A percentile compares a stretch with the other conserved stretches of the same genome.
These are phyloP conservation scores for Tuber calosporum DNA, from an alignment of 495 filamentous ascomycete species.

Conservation along the genomic window DNA sequence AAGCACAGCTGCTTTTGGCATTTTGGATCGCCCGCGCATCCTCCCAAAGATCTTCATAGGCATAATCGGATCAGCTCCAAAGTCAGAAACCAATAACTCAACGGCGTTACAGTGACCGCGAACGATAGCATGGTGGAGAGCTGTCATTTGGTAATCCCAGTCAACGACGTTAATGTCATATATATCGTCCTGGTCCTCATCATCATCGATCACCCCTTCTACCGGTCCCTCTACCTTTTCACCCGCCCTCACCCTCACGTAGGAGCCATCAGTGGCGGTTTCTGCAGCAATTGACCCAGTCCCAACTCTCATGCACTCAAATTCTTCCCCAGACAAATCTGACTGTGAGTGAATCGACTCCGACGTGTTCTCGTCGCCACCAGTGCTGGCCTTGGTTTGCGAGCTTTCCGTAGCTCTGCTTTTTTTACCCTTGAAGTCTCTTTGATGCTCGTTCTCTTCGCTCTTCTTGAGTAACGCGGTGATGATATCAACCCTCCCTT, in stretches of 20 bases:
- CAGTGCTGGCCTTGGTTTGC: slow-evolving; percentile 5
- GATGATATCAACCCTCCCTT: slow-evolving; percentile 62
- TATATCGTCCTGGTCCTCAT: slow-evolving; percentile 62
- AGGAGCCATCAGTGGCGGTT: slow-evolving; percentile 38
- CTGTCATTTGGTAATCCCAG: slow-evolving; percentile 59
- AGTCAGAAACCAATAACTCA: slow-evolving; percentile 60
- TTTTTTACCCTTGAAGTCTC: slow-evolving; percentile 52
- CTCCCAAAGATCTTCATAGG: slow-evolving; percentile 55
- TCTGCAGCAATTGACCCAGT: slow-evolving; percentile 30
- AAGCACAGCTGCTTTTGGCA: slow-evolving; percentile 53
- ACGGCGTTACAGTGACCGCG: slow-evolving; percentile 61
- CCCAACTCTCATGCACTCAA: slow-evolving; percentile 28
- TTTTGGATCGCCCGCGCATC: slow-evolving; percentile 43
- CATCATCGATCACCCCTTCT: slow-evolving; percentile 46
- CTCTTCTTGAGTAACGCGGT: slow-evolving; percentile 63
- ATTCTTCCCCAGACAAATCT: background rate
- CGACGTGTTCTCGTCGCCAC: background rate
- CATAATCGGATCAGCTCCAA: slow-evolving; percentile 64
- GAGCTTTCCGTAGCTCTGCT: slow-evolving; percentile 43
- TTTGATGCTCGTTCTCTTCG: slow-evolving; percentile 60
- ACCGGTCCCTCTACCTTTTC: slow-evolving; percentile 45
- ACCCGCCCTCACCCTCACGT: slow-evolving; percentile 45
- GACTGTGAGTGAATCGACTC: slow-evolving; percentile 1
- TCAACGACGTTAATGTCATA: slow-evolving; percentile 67
- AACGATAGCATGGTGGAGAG: slow-evolving; percentile 70